Evolutionary conservation across 768 basidiomycete species (phyloP), one percentile per base, ranked within the genome.

Genomic region (Rhodotorula kratochvilovae): DNA sequence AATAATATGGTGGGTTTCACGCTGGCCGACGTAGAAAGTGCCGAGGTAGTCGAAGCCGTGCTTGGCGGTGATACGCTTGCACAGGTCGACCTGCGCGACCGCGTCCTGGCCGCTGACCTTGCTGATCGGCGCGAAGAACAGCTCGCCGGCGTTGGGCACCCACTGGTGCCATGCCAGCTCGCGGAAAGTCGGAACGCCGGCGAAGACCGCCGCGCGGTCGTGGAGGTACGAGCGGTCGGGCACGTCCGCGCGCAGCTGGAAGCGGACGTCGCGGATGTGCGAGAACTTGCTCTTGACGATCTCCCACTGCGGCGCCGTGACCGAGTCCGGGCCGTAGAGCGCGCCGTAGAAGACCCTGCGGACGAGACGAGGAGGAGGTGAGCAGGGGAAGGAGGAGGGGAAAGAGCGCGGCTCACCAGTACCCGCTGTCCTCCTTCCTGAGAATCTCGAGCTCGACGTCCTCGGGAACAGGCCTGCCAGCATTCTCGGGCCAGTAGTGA

Each of bases 91-190:
- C 60, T 73, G 72, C 31, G 33, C 62, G 33, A 39, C 33, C 12
- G 67, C 60, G 12, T 68, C 67, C 5, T 25, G 3, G 21, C 67
- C 67, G n/a, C 13, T 23, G 35, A 68, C 61, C 0, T 27, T 19
- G 2, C 31, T 45, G 59, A 76, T 76, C 12, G 75, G 75, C 1
- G 71, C 61, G 57, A 76, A 76, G 61, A 76, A 76, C 31, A 73
- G 59, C 51, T 73, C 59, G 5, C 66, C 67, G 6, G 53, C 67
- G 45, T 75, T 75, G 13, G 61, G 61, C 10, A 71, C n/a, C 70
- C 69, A 74, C 15, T 31, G 61, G 42, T 71, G 68, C 72, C 75
- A 68, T 17, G 70, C 72, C 31, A 76, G 56, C 63, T 76, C 75
- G 6, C 68, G 42, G 42, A 67, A 69, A 12, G 69, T 70, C 13